Base-by-base conservation (phyloP, 1,284 basidiomycete genomes). In the Ceratobasidium sp. region DNA sequence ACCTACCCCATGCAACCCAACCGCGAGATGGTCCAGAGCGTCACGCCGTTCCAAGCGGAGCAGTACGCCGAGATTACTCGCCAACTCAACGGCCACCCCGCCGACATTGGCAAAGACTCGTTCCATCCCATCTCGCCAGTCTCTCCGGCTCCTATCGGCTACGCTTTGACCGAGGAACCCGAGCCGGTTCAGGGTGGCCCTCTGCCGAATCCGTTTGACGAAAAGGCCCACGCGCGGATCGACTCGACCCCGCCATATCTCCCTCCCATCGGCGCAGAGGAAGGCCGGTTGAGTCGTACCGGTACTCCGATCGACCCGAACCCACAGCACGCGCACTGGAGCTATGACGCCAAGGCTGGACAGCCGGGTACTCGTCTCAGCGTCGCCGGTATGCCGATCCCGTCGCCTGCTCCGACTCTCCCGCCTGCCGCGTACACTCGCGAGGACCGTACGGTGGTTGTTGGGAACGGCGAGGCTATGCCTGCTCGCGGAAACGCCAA, bases 31-130 rank as follows among this genome's bases (percentile, higher is more conserved):
- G 23, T 74, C 38, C 77, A 73, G 23, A 78, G 77, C 28, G 77
- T 78, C n/a, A 78, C 77, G 4, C 77, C 77, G 33, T 78, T 74
- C 70, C 80, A 80, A 44, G 78, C 78, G 15, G 77, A 80, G 48
- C 80, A 80, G 52, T 80, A 80, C 77, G 78, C 76, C 23, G 80
- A 80, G 64, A 80, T 80, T 57, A 77, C 70, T 64, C 62, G 74
- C 67, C 77, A 78, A 52, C 68, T 78, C 56, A 65, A 69, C 48
- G 54, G 44, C 61, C 59, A 77, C 56, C 42, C 76, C n/a, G 7
- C 38, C 64, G 77, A 42, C 42, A 26, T 17, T 48, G n/a, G 57
- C 12, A 40, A 74, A 54, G 50, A 64, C 17, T 65, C 70, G 9
- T 46, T 71, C 69, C 77, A 64, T 62, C 68, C 77, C 33, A 69